Evolutionary conservation across 2,329 filamentous ascomycete species (phyloP).

Genomic region (Pseudogymnoascus destructans): DNA sequence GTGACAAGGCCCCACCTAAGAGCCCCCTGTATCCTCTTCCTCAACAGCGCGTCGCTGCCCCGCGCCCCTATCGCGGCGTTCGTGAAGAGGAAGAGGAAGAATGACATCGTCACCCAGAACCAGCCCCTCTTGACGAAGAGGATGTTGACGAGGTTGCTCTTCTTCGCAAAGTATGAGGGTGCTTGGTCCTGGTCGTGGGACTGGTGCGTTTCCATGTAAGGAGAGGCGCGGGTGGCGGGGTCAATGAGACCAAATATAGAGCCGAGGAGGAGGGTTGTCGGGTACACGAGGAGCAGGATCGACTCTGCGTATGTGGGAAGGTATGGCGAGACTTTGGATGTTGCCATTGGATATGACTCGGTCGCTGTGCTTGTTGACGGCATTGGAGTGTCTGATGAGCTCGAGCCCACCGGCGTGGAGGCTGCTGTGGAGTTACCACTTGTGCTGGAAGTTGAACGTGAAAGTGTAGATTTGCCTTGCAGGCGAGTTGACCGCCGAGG

Average conservation of each 20-base stretch:
- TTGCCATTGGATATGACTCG: conserved; percentile 12
- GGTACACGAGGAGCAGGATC: conserved; percentile 57
- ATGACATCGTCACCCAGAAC: conserved; percentile 74
- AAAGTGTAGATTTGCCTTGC: conserved; percentile 16
- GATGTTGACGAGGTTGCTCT: conserved; percentile 82
- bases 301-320: conserved; percentile 59
- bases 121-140: conserved; percentile 93
- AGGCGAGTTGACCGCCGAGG: conserved; percentile 22
- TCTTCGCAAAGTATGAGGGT: conserved; percentile 84
- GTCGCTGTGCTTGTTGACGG: conserved; percentile 8
- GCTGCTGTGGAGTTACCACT: background rate
- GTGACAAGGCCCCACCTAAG: conserved; percentile 63
- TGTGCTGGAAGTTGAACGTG: background rate
- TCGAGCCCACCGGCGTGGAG: conserved; percentile 13
- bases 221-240: conserved; percentile 50
- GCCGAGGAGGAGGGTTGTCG: conserved; percentile 64
- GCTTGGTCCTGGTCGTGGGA: conserved; percentile 47
- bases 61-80: conserved; percentile 45
- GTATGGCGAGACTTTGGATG: conserved; percentile 36
- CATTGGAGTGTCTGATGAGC: conserved; percentile 8
- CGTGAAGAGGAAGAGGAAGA: conserved; percentile 54
- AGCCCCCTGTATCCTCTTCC: conserved; percentile 42
- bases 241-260: conserved; percentile 69
- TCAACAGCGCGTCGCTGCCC: conserved; percentile 28
- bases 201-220: conserved; percentile 50